Percentiles rank a stretch among this genome's conserved stretches.
Evolutionary conservation across 768 basidiomycete species (phyloP).

Genomic region (Termitomyces sp.): DNA sequence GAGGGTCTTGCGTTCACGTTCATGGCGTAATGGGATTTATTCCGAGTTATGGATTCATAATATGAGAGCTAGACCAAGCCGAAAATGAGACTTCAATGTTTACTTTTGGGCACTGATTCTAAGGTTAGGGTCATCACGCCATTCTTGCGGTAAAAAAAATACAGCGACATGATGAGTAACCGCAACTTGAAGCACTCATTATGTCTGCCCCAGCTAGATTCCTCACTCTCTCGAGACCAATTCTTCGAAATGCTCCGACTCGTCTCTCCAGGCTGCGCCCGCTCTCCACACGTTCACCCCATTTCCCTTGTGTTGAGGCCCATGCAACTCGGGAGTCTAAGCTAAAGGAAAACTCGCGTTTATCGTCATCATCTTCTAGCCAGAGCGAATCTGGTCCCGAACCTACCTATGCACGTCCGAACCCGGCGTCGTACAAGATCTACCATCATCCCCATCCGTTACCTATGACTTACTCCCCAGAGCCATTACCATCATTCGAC

Average conservation of each 20-base stretch:
- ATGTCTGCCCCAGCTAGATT: slow-evolving; percentile 13
- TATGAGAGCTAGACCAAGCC: background rate
- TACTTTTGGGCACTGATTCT: slow-evolving; percentile 7
- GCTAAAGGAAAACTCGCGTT: slow-evolving; percentile 27
- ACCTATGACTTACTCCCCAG: slow-evolving; percentile 52
- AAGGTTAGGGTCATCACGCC: slow-evolving; percentile 21
- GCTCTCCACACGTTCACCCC: slow-evolving; percentile 19
- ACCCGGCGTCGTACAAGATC: slow-evolving; percentile 65
- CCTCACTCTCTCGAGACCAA: slow-evolving; percentile 2
- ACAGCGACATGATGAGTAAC: background rate
- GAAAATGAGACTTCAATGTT: too few species aligned
- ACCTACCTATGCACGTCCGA: slow-evolving; percentile 78
- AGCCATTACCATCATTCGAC: slow-evolving; percentile 65
- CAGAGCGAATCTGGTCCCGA: slow-evolving; percentile 63
- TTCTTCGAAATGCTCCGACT: slow-evolving; percentile 1
- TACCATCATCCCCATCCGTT: slow-evolving; percentile 65
- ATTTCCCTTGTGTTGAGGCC: slow-evolving; percentile 80
- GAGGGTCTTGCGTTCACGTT: slow-evolving; percentile 46
- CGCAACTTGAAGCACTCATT: background rate
- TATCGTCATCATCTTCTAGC: slow-evolving; percentile 18
- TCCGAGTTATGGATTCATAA: background rate
- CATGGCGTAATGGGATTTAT: slow-evolving; percentile 26
- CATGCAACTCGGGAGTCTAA: slow-evolving; percentile 70
- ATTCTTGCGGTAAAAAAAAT: slow-evolving; percentile 8
- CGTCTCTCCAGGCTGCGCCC: slow-evolving; percentile 5